A percentile compares a stretch with the other conserved stretches of the same genome.
Evolutionary conservation across 805 yeast species (phyloP).

Genomic region (Starmerella lactis-condensi): DNA sequence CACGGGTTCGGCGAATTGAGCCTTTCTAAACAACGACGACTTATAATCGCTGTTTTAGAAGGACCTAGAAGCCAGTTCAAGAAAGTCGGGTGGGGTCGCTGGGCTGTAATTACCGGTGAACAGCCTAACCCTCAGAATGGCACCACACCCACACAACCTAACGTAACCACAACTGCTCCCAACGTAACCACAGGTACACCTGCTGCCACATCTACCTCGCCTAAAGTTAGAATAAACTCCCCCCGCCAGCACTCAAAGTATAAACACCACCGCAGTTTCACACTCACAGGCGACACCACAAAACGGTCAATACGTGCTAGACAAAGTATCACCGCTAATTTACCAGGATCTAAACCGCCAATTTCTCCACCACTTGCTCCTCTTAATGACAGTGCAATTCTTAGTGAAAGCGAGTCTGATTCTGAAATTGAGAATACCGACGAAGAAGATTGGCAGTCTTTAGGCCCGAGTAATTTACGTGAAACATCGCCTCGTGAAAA

Average conservation of each 20-base stretch:
- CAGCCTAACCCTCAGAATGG: background rate
- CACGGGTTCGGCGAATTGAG: conserved; percentile 65
- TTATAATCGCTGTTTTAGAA: conserved; percentile 78
- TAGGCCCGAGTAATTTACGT: conserved; percentile 54
- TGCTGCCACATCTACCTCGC: too few relatives aligned
- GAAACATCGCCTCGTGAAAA: conserved; percentile 26
- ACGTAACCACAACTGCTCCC: background rate
- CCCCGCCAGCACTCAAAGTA: too few relatives aligned
- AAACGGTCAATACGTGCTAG: too few relatives aligned
- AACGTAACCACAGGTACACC: too few relatives aligned
- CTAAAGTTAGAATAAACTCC: too few relatives aligned
- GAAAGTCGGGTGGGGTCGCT: conserved; percentile 96
- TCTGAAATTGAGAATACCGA: conserved; percentile 40
- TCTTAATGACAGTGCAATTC: conserved; percentile 13
- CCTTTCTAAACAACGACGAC: conserved; percentile 70
- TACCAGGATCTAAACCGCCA: conserved; percentile 20
- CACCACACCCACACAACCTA: background rate
- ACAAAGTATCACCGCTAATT: conserved; percentile 16
- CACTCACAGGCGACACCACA: too few relatives aligned
- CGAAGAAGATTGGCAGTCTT: conserved; percentile 90
- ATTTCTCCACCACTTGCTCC: conserved; percentile 20
- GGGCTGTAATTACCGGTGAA: conserved; percentile 46
- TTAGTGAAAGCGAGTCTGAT: conserved; percentile 18
- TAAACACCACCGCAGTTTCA: too few relatives aligned
- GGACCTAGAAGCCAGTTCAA: conserved; percentile 54